Evolutionary conservation across 768 basidiomycete species (phyloP), one percentile per base, ranked within the genome.

Genomic region (Russula vinacea): DNA sequence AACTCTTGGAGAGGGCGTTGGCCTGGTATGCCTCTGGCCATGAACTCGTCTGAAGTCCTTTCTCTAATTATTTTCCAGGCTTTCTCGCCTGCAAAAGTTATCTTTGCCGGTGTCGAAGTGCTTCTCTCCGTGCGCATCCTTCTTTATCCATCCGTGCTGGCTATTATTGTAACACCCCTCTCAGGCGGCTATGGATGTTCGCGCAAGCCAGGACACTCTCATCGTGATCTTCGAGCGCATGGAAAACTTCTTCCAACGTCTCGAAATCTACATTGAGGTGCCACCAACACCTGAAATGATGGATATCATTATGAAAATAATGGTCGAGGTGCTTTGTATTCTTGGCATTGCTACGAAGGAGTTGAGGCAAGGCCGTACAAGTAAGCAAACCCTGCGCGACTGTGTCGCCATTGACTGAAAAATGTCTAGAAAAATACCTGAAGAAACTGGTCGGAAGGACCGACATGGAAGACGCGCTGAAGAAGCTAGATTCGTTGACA

Each of bases 281-380:
- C 39, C n/a, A 10, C 49, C 32, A 8, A 51, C 62, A 0, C 11
- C 55, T 0, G 47, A 24, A n/a, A 62, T 62, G 56, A 19, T 32
- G 4, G 49, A 44, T 7, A 52, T 62, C 3, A 17, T 39, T 11
- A 39, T 51, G 1, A 40, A 62, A 17, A 51, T 57, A 13, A 32
- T 62, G 55, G 49, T 44, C 4, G 62, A 62, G 29, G 39, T 62
- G 14, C 49, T 62, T 6, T 57, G 22, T 6, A 62, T 56, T 3
- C 49, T 62, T 10, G 62, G 16, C 2, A 24, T 57, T 17, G 56
- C 53, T 16, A 57, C 56, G 14, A 51, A 57, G 32, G 47, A 62
- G 14, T 33, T 62, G 0, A 47, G 55, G 35, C 44, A 39, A 16
- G 44, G 53, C 1, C 53, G 84, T 86, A 35, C 24, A 2, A 54